These are phyloP conservation scores for Blastobotrys malaysiensis DNA, from an alignment of 1,139 yeast genomes.

Conservation along the genomic window DNA sequence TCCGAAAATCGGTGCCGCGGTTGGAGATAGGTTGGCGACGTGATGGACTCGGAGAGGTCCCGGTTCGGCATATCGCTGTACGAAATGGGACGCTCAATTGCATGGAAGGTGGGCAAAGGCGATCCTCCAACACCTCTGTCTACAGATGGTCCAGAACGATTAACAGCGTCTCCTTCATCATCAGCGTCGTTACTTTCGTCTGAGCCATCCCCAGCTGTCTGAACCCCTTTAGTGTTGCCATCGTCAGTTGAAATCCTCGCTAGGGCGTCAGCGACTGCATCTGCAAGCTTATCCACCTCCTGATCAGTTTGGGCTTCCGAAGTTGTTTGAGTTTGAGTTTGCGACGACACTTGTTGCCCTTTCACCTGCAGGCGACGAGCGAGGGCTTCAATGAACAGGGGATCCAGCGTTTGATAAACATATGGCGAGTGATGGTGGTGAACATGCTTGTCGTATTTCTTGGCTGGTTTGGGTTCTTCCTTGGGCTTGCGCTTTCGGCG, in stretches of 20 bases:
- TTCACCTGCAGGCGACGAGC: slow-evolving; percentile 9
- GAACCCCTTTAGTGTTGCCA: slow-evolving; percentile 13
- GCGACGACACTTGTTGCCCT: slow-evolving; percentile 2
- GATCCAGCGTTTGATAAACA: slow-evolving; percentile 16
- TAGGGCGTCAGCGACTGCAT: slow-evolving; percentile 10
- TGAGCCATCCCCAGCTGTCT: slow-evolving; percentile 5
- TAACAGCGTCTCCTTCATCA: not conserved
- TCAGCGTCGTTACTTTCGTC: not conserved
- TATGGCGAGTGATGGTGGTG: slow-evolving; percentile 14
- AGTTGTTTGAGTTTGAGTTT: slow-evolving; percentile 13
- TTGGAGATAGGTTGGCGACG: not conserved
- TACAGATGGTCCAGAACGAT: not conserved
- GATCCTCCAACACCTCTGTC: slow-evolving; percentile 3
- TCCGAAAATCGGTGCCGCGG: not conserved
- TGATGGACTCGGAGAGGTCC: not conserved
- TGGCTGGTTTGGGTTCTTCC: not conserved
- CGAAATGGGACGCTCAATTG: not conserved
- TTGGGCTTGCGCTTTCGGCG: slow-evolving; percentile 3
- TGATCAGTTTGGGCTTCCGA: slow-evolving; percentile 21
- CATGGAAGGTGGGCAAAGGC: not conserved
- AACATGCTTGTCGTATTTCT: slow-evolving; percentile 9
- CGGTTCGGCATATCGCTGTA: not conserved
- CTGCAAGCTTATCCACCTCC: slow-evolving; percentile 2
- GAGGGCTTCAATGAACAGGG: slow-evolving; percentile 21
- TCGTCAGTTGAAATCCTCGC: slow-evolving; percentile 9